Evolutionary conservation across 2,329 filamentous ascomycete genomes (phyloP).

Genomic region (Hypoxylon sp.): DNA sequence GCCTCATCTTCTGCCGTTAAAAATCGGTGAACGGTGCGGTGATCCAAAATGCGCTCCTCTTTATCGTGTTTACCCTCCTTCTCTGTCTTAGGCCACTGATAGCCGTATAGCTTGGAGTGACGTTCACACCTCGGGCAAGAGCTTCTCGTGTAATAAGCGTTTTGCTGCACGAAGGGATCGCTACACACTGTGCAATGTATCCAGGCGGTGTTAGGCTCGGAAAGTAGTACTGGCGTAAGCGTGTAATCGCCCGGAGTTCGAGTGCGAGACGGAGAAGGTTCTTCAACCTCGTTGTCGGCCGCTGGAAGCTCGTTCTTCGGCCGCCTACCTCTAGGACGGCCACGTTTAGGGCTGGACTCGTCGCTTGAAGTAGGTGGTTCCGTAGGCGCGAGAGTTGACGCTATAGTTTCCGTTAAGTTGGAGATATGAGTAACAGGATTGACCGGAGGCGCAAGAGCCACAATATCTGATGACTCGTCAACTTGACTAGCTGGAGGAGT

Average conservation of each 20-base stretch:
- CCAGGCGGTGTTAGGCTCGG: constrained; percentile 84
- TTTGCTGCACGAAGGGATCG: constrained; percentile 85
- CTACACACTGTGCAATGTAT: constrained; percentile 90
- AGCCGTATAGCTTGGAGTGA: constrained; percentile 96
- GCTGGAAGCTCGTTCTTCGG: constrained; percentile 56
- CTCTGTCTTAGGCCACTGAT: constrained; percentile 95
- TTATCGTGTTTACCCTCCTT: constrained; percentile 81
- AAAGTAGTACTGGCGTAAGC: constrained; percentile 81
- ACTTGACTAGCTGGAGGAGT: constrained; percentile 20
- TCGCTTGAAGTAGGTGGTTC: constrained; percentile 21
- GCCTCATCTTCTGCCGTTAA: constrained; percentile 79
- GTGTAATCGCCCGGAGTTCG: constrained; percentile 85
- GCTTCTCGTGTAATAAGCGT: constrained; percentile 88
- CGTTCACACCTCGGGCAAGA: constrained; percentile 94
- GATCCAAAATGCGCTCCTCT: constrained; percentile 81
- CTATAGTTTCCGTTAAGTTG: constrained; percentile 5
- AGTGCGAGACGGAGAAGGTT: constrained; percentile 36
- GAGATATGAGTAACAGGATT: constrained; percentile 23
- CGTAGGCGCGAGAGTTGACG: constrained; percentile 1
- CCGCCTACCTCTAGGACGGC: constrained; percentile 45
- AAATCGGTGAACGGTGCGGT: constrained; percentile 89
- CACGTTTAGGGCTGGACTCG: constrained; percentile 37
- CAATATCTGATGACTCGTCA: constrained; percentile 26
- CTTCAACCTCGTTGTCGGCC: constrained; percentile 47
- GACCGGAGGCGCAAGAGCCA: constrained; percentile 31